Evolutionary conservation across 129 eudicot genomes (phyloP).

Genomic region (Chrysanthemum seticuspe): DNA sequence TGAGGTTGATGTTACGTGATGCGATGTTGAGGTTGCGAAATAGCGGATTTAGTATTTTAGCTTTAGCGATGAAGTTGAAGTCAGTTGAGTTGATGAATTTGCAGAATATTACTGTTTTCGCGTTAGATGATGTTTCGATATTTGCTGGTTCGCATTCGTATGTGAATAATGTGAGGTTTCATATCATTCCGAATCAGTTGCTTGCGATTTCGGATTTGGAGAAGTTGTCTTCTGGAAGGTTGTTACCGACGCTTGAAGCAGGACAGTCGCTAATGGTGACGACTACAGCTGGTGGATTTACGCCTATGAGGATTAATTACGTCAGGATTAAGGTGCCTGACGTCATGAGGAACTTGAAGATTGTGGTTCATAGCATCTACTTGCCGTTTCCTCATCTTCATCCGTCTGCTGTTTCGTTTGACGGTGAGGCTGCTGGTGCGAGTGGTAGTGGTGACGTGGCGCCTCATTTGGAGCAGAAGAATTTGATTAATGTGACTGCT

Average conservation of each 20-base stretch:
- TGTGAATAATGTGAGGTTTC: constrained; percentile 56
- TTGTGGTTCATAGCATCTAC: constrained; percentile 70
- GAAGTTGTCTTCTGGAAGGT: constrained; percentile 41
- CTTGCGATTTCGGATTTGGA: constrained; percentile 47
- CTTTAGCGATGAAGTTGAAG: constrained; percentile 62
- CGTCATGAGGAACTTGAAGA: constrained; percentile 52
- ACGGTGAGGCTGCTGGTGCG: constrained; percentile 15
- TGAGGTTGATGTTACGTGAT: constrained; percentile 64
- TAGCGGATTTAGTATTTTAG: constrained; percentile 57
- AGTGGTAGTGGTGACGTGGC: constrained; percentile 20
- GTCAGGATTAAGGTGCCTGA: constrained; percentile 57
- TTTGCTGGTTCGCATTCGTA: constrained; percentile 60
- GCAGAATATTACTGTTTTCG: constrained; percentile 60
- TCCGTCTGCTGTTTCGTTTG: constrained; percentile 23
- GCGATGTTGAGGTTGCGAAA: constrained; percentile 68
- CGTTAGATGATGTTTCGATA: constrained; percentile 63
- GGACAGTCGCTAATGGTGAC: constrained; percentile 67
- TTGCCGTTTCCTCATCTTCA: constrained; percentile 62
- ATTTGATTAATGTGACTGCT: constrained; percentile 13
- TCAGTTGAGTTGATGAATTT: constrained; percentile 52
- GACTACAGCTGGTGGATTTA: constrained; percentile 49
- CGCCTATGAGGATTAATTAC: constrained; percentile 69
- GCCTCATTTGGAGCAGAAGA: constrained; percentile 25
- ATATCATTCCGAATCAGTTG: constrained; percentile 59
- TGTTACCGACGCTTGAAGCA: constrained; percentile 55